A percentile compares a stretch with the other conserved stretches of the same genome.
Conservation (phyloP, 352 stramenopile genomes). For the Phytopythium montanum region DNA sequence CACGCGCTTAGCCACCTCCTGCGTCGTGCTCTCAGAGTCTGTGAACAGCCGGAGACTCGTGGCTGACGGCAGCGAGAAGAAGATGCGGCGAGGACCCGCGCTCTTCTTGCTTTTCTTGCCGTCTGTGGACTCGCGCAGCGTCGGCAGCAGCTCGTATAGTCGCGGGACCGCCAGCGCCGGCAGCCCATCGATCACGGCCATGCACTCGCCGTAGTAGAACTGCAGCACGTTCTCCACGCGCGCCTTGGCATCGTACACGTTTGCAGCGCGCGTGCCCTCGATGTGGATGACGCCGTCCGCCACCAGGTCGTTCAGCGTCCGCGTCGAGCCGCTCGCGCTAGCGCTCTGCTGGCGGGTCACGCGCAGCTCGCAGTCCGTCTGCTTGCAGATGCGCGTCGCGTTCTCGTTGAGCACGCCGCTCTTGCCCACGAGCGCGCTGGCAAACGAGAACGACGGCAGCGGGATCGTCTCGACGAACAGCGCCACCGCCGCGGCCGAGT, state of each 20-base stretch:
- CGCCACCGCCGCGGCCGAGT: slow-evolving; percentile 7
- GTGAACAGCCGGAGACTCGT: slow-evolving; percentile 65
- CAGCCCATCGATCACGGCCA: slow-evolving; percentile 45
- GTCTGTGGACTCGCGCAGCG: slow-evolving; percentile 40
- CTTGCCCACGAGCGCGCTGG: slow-evolving; percentile 50
- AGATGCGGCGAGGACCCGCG: slow-evolving; percentile 20
- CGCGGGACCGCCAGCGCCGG: slow-evolving; percentile 43
- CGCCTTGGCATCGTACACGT: slow-evolving; percentile 72
- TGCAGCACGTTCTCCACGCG: slow-evolving; percentile 72
- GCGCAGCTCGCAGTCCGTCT: slow-evolving; percentile 73
- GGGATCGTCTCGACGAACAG: slow-evolving; percentile 67
- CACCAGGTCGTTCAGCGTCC: slow-evolving; percentile 10
- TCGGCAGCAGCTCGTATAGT: slow-evolving; percentile 60
- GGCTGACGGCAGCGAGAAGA: slow-evolving; percentile 54
- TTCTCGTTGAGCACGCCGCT: slow-evolving; percentile 63
- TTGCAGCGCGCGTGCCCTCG: slow-evolving; percentile 52
- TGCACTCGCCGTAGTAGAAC: slow-evolving; percentile 71
- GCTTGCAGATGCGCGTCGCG: slow-evolving; percentile 63
- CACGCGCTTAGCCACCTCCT: slow-evolving; percentile 41
- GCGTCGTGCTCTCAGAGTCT: slow-evolving; percentile 46
- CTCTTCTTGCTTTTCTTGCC: background rate
- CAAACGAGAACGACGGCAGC: slow-evolving; percentile 44
- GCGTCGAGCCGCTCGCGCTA: slow-evolving; percentile 2
- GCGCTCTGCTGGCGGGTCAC: slow-evolving; percentile 29
- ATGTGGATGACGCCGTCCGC: slow-evolving; percentile 54